These are phyloP conservation scores for Populus trichocarpa DNA, from an alignment of 441 rosid genomes.

Conservation along the genomic window DNA sequence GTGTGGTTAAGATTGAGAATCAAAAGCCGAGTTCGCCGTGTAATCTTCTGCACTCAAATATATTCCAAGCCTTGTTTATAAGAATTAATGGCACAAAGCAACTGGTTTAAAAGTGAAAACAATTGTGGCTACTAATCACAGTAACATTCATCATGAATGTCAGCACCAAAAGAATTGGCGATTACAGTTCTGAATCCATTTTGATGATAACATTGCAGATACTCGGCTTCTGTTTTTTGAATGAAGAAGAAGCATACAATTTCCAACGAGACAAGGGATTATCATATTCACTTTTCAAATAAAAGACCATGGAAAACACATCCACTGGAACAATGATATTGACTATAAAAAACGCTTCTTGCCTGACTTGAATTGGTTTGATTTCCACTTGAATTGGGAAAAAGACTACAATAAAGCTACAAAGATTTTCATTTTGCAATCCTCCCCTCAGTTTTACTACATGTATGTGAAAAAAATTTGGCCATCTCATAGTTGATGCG, in stretches of 20 bases:
- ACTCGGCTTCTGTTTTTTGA: not conserved
- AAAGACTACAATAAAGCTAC: constrained; percentile 19
- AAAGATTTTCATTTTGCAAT: constrained; percentile 9
- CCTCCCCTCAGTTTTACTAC: constrained; percentile 17
- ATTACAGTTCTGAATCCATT: not conserved
- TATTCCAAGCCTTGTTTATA: not conserved
- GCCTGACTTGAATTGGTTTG: constrained; percentile 12
- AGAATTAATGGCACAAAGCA: not conserved
- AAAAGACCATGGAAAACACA: constrained; percentile 19
- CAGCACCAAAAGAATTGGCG: not conserved
- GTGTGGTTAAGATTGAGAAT: not conserved
- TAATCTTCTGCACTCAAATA: not conserved
- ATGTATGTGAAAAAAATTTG: constrained; percentile 12
- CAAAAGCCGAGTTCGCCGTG: not conserved
- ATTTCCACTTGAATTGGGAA: constrained; percentile 20
- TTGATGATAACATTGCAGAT: not conserved
- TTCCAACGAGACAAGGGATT: not conserved
- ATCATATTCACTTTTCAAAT: constrained; percentile 12
- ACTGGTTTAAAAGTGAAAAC: not conserved
- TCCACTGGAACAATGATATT: constrained; percentile 19
- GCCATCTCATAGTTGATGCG: constrained; percentile 20
- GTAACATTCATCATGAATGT: not conserved
- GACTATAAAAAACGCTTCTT: constrained; percentile 14
- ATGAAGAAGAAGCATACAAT: not conserved
- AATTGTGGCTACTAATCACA: not conserved